phyloP scores from a whole-genome alignment of 2,329 filamentous ascomycete genomes.

The Clonostachys chloroleuca region DNA sequence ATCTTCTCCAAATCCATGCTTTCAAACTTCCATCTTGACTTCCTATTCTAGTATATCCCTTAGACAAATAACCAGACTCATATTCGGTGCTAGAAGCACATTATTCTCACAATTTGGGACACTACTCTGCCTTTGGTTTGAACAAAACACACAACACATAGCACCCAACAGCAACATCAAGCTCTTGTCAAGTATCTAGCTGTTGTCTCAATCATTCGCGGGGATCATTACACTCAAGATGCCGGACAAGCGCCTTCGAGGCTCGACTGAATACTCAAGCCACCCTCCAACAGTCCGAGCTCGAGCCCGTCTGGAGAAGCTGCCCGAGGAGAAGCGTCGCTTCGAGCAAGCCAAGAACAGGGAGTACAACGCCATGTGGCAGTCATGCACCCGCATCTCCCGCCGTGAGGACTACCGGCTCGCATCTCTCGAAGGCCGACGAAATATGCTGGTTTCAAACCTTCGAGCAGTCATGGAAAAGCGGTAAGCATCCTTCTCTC shows the following conservation, averaged over 20 bases:
- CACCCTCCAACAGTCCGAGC: background rate
- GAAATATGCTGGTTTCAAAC: background rate
- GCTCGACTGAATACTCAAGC: background rate
- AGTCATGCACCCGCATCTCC: background rate
- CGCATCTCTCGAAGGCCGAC: background rate
- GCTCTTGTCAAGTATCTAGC: background rate
- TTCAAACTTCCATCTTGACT: too few relatives aligned
- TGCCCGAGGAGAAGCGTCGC: background rate
- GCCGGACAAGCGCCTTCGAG: background rate
- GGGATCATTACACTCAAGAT: background rate
- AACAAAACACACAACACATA: too few relatives aligned
- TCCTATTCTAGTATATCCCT: too few relatives aligned
- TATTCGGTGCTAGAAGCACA: too few relatives aligned
- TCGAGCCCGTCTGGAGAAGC: background rate
- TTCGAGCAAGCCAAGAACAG: background rate
- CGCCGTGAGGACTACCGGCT: background rate
- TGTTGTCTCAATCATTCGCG: too few relatives aligned
- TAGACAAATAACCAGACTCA: too few relatives aligned
- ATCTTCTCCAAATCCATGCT: too few relatives aligned
- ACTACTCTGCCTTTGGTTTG: too few relatives aligned
- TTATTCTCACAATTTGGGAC: too few relatives aligned
- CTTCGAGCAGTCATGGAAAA: background rate
- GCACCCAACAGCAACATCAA: background rate
- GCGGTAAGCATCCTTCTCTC: background rate
- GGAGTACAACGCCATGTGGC: background rate